Percentiles rank a stretch among this genome's conserved stretches.
Conservation (phyloP, 306 rosid genomes). For the Sesbania bispinosa region DNA sequence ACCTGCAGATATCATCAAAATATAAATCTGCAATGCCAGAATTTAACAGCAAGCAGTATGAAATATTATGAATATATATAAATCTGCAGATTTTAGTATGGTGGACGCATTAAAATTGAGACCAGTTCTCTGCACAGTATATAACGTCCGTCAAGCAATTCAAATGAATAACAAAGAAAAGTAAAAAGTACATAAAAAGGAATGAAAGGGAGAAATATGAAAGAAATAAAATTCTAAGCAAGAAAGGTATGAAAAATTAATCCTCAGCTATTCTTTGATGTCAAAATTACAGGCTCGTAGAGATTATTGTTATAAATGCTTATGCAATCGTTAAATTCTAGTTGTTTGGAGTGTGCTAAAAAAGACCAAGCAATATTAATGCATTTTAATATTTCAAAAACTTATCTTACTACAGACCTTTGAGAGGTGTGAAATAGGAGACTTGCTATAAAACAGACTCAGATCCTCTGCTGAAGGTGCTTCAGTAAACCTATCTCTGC, state of each 20-base stretch:
- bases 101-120: background rate
- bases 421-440: slow-evolving; percentile 78
- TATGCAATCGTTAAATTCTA: background rate
- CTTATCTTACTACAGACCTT: slow-evolving; percentile 47
- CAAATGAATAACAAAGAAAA: background rate
- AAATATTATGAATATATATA: background rate
- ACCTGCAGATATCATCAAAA: slow-evolving; percentile 54
- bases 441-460: slow-evolving; percentile 59
- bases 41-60: slow-evolving; percentile 2
- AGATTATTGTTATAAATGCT: background rate
- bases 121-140: background rate
- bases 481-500: slow-evolving; percentile 54
- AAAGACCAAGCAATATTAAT: background rate
- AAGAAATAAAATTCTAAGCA: background rate
- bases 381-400: slow-evolving; percentile 5
- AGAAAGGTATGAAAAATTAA: background rate
- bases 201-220: background rate
- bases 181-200: background rate
- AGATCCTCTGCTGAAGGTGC: slow-evolving; percentile 75
- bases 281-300: background rate
- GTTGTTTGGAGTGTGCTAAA: background rate
- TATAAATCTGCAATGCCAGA: slow-evolving; percentile 2
- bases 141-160: background rate
- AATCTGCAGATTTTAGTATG: background rate
- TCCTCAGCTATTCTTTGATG: background rate